Evolutionary conservation across 805 yeast species (phyloP).

Genomic region (Kazachstania viticola): DNA sequence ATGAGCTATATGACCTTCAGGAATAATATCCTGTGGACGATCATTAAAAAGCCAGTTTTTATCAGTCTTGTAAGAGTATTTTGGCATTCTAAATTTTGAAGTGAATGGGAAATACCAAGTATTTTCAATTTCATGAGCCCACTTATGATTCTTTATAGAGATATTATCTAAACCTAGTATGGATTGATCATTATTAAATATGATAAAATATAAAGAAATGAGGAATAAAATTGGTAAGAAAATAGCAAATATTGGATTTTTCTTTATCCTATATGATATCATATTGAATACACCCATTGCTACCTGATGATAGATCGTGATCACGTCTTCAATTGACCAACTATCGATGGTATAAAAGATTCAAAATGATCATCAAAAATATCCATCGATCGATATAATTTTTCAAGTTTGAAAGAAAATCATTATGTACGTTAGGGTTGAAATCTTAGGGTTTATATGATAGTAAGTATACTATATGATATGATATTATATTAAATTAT

Average conservation of each 20-base stretch:
- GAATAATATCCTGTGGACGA: constrained; percentile 42
- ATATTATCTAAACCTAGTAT: constrained; percentile 16
- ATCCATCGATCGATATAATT: no score
- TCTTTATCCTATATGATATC: constrained; percentile 19
- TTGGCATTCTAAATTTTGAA: constrained; percentile 28
- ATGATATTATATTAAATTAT: no score
- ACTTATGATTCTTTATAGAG: constrained; percentile 20
- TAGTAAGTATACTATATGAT: no score
- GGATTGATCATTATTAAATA: constrained; percentile 13
- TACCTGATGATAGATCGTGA: no score
- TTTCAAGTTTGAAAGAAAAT: no score
- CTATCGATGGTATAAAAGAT: no score
- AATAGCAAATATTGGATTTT: constrained; percentile 16
- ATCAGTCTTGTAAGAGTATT: constrained; percentile 35
- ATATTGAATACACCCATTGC: constrained; percentile 6
- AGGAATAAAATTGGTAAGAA: constrained; percentile 16
- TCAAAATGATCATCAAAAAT: no score
- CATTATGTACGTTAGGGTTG: no score
- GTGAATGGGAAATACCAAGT: constrained; percentile 27
- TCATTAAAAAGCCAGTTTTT: constrained; percentile 36
- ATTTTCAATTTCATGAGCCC: constrained; percentile 28
- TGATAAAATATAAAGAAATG: constrained; percentile 12
- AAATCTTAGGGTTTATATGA: no score
- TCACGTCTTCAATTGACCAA: no score
- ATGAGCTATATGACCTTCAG: constrained; percentile 67